These are phyloP conservation scores for Boletus semigastroideus DNA, from an alignment of 1,284 basidiomycete genomes.

Conservation along the genomic window DNA sequence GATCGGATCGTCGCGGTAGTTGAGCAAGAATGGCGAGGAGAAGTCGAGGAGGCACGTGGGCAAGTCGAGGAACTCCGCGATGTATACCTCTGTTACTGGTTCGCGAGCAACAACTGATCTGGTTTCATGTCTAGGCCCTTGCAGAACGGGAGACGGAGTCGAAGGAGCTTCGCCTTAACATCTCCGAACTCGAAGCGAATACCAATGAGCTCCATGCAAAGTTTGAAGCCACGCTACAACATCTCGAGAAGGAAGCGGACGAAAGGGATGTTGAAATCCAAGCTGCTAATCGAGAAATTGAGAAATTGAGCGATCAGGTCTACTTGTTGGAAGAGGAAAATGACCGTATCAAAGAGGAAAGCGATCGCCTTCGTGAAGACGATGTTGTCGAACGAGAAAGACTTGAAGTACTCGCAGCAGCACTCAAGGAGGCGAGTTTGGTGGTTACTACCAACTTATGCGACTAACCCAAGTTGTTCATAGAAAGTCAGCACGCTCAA, in stretches of 20 bases:
- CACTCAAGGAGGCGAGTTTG: conserved; percentile 73
- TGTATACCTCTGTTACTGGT: conserved; percentile 42
- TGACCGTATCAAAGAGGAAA: conserved; percentile 52
- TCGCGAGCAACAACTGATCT: conserved; percentile 5
- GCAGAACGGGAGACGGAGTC: conserved; percentile 74
- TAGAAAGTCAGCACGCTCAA: conserved; percentile 69
- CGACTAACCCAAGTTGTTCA: conserved; percentile 6
- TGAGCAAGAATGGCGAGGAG: conserved; percentile 76
- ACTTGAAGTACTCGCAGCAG: conserved; percentile 67
- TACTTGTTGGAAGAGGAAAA: conserved; percentile 59
- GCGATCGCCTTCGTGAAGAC: conserved; percentile 55
- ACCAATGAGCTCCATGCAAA: conserved; percentile 69
- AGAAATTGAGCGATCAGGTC: conserved; percentile 67
- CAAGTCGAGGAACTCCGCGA: conserved; percentile 77
- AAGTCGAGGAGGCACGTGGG: conserved; percentile 68
- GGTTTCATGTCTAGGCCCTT: conserved; percentile 48
- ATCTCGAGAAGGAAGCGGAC: conserved; percentile 70
- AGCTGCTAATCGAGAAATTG: conserved; percentile 68
- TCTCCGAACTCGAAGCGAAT: conserved; percentile 71
- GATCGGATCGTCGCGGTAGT: conserved; percentile 64
- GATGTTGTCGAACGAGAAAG: conserved; percentile 71
- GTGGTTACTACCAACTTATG: neutral
- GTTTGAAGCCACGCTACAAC: conserved; percentile 69
- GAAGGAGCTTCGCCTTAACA: conserved; percentile 68
- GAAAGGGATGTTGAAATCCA: conserved; percentile 69